Conservation (phyloP, 2,329 filamentous ascomycete genomes). For the Botrytis deweyae region DNA sequence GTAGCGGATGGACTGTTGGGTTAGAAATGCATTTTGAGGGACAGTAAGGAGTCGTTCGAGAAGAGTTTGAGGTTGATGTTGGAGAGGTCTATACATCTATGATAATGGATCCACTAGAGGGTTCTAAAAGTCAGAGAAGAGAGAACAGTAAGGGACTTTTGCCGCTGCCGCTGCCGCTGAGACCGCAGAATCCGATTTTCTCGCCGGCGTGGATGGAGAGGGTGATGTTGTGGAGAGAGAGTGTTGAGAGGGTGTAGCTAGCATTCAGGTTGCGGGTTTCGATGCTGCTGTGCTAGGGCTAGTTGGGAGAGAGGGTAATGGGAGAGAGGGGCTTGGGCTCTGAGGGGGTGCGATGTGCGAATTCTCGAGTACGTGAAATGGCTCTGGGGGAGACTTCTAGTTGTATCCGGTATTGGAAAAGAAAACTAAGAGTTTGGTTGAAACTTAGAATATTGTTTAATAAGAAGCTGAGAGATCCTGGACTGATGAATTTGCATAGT, state of each 20-base stretch:
- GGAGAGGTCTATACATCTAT: background rate
- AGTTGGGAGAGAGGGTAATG: background rate
- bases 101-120: slow-evolving; percentile 39
- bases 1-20: background rate
- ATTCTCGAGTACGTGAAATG: slow-evolving; percentile 23
- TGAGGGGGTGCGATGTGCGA: slow-evolving; percentile 1
- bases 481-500: slow-evolving; percentile 27
- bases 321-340: slow-evolving; percentile 17
- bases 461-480: slow-evolving; percentile 33
- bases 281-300: slow-evolving; percentile 28
- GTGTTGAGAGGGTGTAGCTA: background rate
- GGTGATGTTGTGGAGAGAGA: slow-evolving; percentile 37
- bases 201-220: slow-evolving; percentile 38
- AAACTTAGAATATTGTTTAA: slow-evolving; percentile 33
- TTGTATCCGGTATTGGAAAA: slow-evolving; percentile 26
- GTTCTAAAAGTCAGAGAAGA: slow-evolving; percentile 49
- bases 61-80: background rate
- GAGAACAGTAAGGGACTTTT: slow-evolving; percentile 46
- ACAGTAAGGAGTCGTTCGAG: background rate
- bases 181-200: slow-evolving; percentile 32
- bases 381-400: slow-evolving; percentile 30
- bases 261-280: slow-evolving; percentile 17
- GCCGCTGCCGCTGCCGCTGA: slow-evolving; percentile 37
- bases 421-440: slow-evolving; percentile 23
- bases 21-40: background rate